Evolutionary conservation across 805 yeast genomes (phyloP).

Genomic region (Wickerhamomyces rabaulensis): DNA sequence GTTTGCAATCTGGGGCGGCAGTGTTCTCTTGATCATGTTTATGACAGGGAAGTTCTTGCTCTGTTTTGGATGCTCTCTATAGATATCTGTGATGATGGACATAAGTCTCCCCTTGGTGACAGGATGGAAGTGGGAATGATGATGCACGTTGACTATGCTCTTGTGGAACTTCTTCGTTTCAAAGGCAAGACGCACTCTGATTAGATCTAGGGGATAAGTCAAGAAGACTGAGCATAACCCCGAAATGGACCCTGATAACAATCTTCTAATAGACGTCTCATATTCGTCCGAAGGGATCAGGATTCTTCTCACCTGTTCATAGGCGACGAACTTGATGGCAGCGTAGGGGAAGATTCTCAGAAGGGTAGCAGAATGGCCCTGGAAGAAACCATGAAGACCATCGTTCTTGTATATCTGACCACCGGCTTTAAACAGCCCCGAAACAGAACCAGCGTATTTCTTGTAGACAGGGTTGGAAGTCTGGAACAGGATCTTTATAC

Average conservation of each 20-base stretch:
- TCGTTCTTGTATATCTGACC: constrained; percentile 58
- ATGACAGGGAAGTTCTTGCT: constrained; percentile 16
- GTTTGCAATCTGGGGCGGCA: constrained; percentile 17
- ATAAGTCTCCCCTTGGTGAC: constrained; percentile 27
- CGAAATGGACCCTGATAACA: constrained; percentile 84
- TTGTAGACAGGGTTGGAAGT: constrained; percentile 88
- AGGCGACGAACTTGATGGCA: constrained; percentile 92
- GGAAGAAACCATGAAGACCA: constrained; percentile 79
- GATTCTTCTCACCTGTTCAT: constrained; percentile 81
- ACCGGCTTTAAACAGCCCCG: constrained; percentile 73
- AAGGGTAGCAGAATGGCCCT: constrained; percentile 93
- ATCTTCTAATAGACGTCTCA: constrained; percentile 78
- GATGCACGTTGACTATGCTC: constrained; percentile 13
- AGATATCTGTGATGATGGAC: constrained; percentile 20
- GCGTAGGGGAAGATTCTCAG: constrained; percentile 94
- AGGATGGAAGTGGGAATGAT: constrained; percentile 19
- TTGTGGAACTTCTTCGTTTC: constrained; percentile 45
- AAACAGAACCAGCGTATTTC: constrained; percentile 72
- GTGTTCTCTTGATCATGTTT: constrained; percentile 14
- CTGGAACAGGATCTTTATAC: constrained; percentile 92
- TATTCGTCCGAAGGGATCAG: constrained; percentile 68
- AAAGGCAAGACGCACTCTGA: constrained; percentile 89
- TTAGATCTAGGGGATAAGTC: constrained; percentile 88
- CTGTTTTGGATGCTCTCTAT: constrained; percentile 21
- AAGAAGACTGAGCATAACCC: constrained; percentile 83